Percentiles rank a stretch among this genome's conserved stretches.
These are phyloP conservation scores for Aspergillus transmontanensis DNA, from an alignment of 2,329 filamentous ascomycete species.

Conservation along the genomic window DNA sequence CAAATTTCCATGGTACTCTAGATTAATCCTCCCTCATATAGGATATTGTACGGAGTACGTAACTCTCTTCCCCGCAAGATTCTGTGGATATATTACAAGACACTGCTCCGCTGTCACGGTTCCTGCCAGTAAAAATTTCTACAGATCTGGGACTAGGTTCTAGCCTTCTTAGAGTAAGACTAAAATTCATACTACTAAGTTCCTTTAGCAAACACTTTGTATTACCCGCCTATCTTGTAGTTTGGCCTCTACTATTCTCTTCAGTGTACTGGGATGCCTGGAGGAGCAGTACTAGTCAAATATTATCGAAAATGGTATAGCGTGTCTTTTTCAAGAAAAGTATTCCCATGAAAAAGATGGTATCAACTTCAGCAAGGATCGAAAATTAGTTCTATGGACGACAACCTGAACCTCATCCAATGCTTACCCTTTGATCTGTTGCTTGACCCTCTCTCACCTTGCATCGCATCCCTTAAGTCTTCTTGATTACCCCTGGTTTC, in stretches of 20 bases:
- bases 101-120: background rate
- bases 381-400: background rate
- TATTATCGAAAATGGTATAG: background rate
- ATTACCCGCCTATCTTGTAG: background rate
- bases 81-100: background rate
- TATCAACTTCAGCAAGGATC: background rate
- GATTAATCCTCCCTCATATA: slow-evolving; percentile 6
- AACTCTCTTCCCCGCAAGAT: slow-evolving; percentile 16
- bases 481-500: slow-evolving; percentile 4
- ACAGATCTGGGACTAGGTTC: background rate
- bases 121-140: background rate
- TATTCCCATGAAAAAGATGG: background rate
- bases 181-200: background rate
- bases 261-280: background rate
- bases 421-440: background rate
- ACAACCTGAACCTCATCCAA: background rate
- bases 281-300: background rate
- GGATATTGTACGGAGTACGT: slow-evolving; percentile 1
- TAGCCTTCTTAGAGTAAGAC: background rate
- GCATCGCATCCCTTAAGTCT: background rate
- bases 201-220: background rate
- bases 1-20: slow-evolving; percentile 8
- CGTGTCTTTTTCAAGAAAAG: background rate
- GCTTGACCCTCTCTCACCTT: background rate
- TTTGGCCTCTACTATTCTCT: background rate